Percentiles rank a stretch among this genome's conserved stretches.
Conservation (phyloP, 345 rosid species). For the Punica granatum region DNA sequence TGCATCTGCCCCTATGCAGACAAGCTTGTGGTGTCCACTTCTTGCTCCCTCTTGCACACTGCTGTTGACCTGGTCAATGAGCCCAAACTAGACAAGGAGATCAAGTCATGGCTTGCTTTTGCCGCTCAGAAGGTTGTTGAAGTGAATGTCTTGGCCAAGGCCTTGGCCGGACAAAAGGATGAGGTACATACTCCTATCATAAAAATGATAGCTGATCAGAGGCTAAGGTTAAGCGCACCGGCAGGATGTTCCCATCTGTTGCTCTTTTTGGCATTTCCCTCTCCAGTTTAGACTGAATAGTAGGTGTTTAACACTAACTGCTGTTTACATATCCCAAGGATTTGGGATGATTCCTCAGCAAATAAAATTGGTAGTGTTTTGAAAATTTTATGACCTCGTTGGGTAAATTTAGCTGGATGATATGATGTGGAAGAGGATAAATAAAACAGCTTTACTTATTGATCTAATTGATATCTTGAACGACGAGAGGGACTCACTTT, state of each 20-base stretch:
- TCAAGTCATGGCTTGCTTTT: slow-evolving; percentile 96
- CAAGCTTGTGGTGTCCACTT: slow-evolving; percentile 90
- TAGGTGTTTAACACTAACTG: background rate
- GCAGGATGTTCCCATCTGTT: background rate
- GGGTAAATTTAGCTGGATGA: background rate
- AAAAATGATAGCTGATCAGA: background rate
- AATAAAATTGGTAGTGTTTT: background rate
- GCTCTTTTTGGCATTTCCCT: background rate
- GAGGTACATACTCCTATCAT: slow-evolving; percentile 37
- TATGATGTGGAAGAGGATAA: background rate
- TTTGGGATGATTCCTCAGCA: no score
- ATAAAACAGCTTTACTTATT: background rate
- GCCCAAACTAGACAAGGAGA: slow-evolving; percentile 74
- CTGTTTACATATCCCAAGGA: no score
- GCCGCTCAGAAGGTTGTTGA: slow-evolving; percentile 96
- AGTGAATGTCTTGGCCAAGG: slow-evolving; percentile 89
- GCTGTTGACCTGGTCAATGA: slow-evolving; percentile 91
- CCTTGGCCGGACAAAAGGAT: slow-evolving; percentile 77
- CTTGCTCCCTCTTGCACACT: slow-evolving; percentile 96
- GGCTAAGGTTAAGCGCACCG: background rate
- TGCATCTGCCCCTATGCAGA: slow-evolving; percentile 29
- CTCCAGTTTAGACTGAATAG: background rate
- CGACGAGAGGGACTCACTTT: background rate
- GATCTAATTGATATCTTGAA: background rate
- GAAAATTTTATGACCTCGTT: background rate